phyloP scores from a whole-genome alignment of 257 asterid species.

The Solanum sitiens region DNA sequence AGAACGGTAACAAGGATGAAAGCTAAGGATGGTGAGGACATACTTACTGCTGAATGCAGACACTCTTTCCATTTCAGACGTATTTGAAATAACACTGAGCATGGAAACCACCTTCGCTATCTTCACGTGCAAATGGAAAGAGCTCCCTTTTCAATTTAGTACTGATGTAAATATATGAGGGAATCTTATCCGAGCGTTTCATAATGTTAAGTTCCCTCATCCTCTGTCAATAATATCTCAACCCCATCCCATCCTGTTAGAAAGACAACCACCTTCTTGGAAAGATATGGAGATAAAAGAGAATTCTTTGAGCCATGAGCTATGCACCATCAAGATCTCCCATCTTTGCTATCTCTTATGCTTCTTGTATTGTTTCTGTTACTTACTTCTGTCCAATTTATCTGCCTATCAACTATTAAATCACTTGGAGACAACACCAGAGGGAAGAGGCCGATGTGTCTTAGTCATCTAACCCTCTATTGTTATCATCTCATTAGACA shows the following conservation, averaged over 20 bases:
- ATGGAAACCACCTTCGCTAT: too few species aligned
- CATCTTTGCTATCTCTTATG: conserved; percentile 17
- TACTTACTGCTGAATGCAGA: too few species aligned
- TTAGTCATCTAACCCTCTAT: conserved; percentile 6
- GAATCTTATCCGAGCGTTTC: too few species aligned
- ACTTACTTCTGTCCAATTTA: conserved; percentile 12
- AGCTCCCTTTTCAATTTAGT: too few species aligned
- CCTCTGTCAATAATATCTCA: too few species aligned
- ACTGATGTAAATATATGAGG: too few species aligned
- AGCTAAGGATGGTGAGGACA: too few species aligned
- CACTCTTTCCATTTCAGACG: too few species aligned
- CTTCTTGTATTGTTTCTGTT: conserved; percentile 18
- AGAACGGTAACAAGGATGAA: too few species aligned
- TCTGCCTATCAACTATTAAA: conserved; percentile 15
- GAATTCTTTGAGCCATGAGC: not conserved
- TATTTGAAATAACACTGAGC: too few species aligned
- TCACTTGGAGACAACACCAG: not conserved
- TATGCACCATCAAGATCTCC: conserved; percentile 19
- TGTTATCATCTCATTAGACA: not conserved
- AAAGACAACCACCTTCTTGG: conserved; percentile 16
- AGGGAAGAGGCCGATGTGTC: conserved; percentile 10
- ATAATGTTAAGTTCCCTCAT: too few species aligned
- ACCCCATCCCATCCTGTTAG: not conserved
- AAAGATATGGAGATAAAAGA: conserved; percentile 6
- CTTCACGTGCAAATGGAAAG: too few species aligned